phyloP scores from a whole-genome alignment of 441 rosid species.

The Manihot esculenta region DNA sequence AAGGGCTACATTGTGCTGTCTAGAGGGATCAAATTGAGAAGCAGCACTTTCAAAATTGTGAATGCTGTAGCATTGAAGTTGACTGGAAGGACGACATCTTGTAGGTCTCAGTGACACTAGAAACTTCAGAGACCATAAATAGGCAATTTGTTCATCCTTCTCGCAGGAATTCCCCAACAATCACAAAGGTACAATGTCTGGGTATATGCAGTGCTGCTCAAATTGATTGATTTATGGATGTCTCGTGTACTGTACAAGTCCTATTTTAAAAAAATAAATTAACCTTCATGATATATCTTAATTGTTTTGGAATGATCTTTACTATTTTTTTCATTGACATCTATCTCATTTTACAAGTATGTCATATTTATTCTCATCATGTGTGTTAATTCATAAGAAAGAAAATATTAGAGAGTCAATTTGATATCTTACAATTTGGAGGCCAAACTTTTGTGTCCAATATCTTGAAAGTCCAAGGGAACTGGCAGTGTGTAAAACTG shows the following conservation, averaged over 20 bases:
- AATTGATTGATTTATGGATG: not conserved
- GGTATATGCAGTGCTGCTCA: not conserved
- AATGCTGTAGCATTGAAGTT: constrained; percentile 19
- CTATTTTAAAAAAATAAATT: not conserved
- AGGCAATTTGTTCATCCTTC: constrained; percentile 76
- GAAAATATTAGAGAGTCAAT: not conserved
- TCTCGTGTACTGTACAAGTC: not conserved
- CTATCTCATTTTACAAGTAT: not conserved
- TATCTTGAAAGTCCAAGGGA: not conserved
- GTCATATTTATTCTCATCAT: no score
- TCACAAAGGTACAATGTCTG: constrained; percentile 59
- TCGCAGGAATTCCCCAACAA: constrained; percentile 76
- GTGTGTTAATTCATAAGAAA: not conserved
- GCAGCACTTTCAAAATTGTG: not conserved
- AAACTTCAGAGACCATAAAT: constrained; percentile 81
- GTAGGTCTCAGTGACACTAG: constrained; percentile 78
- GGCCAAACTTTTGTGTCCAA: not conserved
- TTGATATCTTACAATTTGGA: not conserved
- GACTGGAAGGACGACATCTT: constrained; percentile 26
- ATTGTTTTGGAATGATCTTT: not conserved
- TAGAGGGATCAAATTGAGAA: not conserved
- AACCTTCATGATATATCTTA: not conserved
- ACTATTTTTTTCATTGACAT: not conserved
- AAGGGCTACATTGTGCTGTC: not conserved
- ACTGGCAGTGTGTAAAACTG: not conserved